Evolutionary conservation across 306 rosid species (phyloP).

Genomic region (Medicago lupulina): DNA sequence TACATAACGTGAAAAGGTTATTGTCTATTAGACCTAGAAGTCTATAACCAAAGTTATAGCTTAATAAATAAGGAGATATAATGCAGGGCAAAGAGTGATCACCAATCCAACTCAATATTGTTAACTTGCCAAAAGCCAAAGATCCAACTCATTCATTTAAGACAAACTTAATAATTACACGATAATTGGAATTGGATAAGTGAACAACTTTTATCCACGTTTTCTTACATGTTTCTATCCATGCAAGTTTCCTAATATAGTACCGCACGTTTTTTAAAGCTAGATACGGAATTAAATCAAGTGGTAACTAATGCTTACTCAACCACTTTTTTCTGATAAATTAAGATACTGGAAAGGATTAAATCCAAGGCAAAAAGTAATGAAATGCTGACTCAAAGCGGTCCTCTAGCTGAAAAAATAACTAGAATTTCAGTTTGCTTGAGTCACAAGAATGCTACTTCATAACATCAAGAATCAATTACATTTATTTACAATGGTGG

Average conservation of each 20-base stretch:
- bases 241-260: not conserved
- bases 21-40: slow-evolving; percentile 6
- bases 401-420: slow-evolving; percentile 16
- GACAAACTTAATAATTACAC: not conserved
- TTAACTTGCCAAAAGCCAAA: slow-evolving; percentile 18
- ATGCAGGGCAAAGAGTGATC: not conserved
- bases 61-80: slow-evolving; percentile 5
- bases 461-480: not conserved
- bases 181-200: not conserved
- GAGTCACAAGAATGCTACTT: not conserved
- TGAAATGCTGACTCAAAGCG: not conserved
- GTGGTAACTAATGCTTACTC: not conserved
- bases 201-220: not conserved
- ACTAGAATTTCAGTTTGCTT: slow-evolving; percentile 11
- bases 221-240: not conserved
- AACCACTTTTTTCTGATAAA: slow-evolving; percentile 34
- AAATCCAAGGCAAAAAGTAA: slow-evolving; percentile 2
- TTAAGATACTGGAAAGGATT: slow-evolving; percentile 26
- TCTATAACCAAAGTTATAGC: slow-evolving; percentile 10
- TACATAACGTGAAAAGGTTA: too few species aligned
- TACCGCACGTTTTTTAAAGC: not conserved
- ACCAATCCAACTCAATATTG: slow-evolving; percentile 1
- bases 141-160: slow-evolving; percentile 19
- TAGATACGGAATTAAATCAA: not conserved
- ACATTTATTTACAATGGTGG: not conserved